phyloP scores from a whole-genome alignment of 2,329 filamentous ascomycete species.

The Fusarium avenaceum region DNA sequence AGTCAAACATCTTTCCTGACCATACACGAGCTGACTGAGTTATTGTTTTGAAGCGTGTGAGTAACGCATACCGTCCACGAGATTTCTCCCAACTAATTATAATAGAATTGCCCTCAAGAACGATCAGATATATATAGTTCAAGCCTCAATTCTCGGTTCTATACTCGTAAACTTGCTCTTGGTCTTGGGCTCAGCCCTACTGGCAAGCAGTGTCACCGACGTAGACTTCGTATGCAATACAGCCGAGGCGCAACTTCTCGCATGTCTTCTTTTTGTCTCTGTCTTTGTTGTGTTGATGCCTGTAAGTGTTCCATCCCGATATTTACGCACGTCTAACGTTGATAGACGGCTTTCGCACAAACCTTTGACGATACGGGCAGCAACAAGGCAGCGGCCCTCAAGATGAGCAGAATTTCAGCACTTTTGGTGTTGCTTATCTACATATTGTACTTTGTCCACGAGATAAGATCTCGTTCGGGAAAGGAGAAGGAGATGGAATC shows the following conservation, averaged over 20 bases:
- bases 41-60: slow-evolving; percentile 51
- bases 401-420: slow-evolving; percentile 82
- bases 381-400: slow-evolving; percentile 72
- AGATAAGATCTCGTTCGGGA: slow-evolving; percentile 72
- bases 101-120: slow-evolving; percentile 63
- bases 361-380: slow-evolving; percentile 66
- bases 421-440: slow-evolving; percentile 82
- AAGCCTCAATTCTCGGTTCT: slow-evolving; percentile 80
- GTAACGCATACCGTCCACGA: slow-evolving; percentile 11
- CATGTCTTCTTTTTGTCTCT: slow-evolving; percentile 55
- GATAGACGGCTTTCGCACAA: slow-evolving; percentile 58
- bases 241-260: slow-evolving; percentile 52
- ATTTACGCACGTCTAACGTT: background rate
- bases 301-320: slow-evolving; percentile 34
- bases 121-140: slow-evolving; percentile 80
- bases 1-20: slow-evolving; percentile 31
- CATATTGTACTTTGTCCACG: slow-evolving; percentile 78
- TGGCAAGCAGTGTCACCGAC: slow-evolving; percentile 76
- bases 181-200: slow-evolving; percentile 81
- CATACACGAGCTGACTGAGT: too few relatives aligned
- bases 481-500: slow-evolving; percentile 80
- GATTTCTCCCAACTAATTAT: slow-evolving; percentile 17
- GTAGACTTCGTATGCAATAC: slow-evolving; percentile 67
- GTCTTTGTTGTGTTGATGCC: slow-evolving; percentile 56
- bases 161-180: slow-evolving; percentile 80